Percentiles rank a stretch among this genome's conserved stretches.
Conservation (phyloP, 2,329 filamentous ascomycete species). For the Trichothecium sympodiale region DNA sequence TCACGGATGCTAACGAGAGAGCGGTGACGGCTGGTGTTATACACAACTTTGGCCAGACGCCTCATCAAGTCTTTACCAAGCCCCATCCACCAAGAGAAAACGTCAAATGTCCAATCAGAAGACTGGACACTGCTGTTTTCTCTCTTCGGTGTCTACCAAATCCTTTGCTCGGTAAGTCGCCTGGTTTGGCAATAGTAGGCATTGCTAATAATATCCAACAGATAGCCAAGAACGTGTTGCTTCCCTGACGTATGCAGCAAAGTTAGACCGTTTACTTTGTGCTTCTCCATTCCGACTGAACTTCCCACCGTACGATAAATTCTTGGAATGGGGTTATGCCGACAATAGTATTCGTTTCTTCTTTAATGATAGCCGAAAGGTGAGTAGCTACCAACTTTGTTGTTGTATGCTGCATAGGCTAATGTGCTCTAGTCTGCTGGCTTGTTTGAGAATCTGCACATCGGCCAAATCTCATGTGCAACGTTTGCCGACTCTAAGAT, state of each 20-base stretch:
- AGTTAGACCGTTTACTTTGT: constrained; percentile 73
- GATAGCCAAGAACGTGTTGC: constrained; percentile 69
- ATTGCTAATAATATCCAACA: constrained; percentile 9
- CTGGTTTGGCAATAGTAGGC: neutral
- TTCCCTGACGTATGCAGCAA: constrained; percentile 66
- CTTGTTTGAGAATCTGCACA: constrained; percentile 86
- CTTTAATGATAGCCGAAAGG: constrained; percentile 68
- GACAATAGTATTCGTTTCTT: constrained; percentile 92
- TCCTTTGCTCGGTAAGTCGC: constrained; percentile 52
- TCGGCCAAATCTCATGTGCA: constrained; percentile 75
- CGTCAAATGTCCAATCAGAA: constrained; percentile 48
- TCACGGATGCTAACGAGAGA: constrained; percentile 77
- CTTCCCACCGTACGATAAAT: constrained; percentile 84
- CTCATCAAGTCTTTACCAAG: constrained; percentile 82
- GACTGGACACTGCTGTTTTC: constrained; percentile 69
- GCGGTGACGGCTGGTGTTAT: constrained; percentile 90
- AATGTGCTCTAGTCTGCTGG: constrained; percentile 49
- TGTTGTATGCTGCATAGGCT: constrained; percentile 9
- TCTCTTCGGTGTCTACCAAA: constrained; percentile 69
- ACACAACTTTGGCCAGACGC: constrained; percentile 97
- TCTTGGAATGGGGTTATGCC: constrained; percentile 90
- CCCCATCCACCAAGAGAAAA: constrained; percentile 71
- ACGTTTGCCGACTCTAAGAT: constrained; percentile 84
- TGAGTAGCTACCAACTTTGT: constrained; percentile 15
- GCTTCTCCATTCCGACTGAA: constrained; percentile 78